phyloP scores from a whole-genome alignment of 192 early-diverging fungal species.

The Backusella morwellensis region DNA sequence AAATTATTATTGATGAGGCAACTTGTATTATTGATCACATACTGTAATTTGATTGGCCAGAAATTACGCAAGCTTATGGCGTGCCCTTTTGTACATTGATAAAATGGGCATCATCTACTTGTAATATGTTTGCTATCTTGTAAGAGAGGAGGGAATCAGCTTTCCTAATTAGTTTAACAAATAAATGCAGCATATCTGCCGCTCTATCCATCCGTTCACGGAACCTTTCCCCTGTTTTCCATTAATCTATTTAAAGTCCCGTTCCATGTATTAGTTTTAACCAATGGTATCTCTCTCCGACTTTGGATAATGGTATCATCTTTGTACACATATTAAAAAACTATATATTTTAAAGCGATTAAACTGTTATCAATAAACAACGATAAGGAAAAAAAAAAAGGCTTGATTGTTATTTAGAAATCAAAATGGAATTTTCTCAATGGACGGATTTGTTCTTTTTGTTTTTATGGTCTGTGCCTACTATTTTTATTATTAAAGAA shows the following conservation, averaged over 20 bases:
- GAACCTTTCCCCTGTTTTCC: not conserved
- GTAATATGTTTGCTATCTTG: not conserved
- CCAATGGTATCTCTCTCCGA: too few relatives aligned
- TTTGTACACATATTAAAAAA: too few relatives aligned
- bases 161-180: conserved; percentile 6
- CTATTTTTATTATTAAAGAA: too few relatives aligned
- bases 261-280: not conserved
- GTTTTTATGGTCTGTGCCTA: too few relatives aligned
- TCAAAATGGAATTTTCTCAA: too few relatives aligned
- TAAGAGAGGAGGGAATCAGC: not conserved
- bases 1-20: conserved; percentile 18
- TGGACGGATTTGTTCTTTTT: too few relatives aligned
- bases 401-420: too few relatives aligned
- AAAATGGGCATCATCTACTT: not conserved
- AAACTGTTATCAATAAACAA: too few relatives aligned
- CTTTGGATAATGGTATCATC: too few relatives aligned
- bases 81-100: not conserved
- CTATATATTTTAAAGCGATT: too few relatives aligned
- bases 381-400: too few relatives aligned
- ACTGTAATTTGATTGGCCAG: conserved; percentile 12
- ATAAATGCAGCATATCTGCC: not conserved
- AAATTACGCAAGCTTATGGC: conserved; percentile 19
- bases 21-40: not conserved
- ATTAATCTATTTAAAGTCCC: not conserved
- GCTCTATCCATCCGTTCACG: not conserved